Conservation (phyloP, 2,329 filamentous ascomycete genomes). For the Fusarium pininemorale region DNA sequence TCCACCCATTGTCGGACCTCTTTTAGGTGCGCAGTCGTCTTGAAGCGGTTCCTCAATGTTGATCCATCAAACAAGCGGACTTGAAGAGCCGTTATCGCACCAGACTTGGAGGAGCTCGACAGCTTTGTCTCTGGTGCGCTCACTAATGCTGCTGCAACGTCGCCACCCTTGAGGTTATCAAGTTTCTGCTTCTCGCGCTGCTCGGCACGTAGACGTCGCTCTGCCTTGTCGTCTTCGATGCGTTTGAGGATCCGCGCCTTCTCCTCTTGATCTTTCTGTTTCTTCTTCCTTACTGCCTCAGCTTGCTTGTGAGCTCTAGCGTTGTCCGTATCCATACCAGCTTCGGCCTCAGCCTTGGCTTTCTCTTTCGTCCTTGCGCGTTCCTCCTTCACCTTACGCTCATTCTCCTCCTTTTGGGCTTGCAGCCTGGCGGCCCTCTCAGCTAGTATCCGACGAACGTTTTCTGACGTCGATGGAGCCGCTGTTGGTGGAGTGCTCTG, state of each 20-base stretch:
- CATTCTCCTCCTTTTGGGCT: constrained; percentile 54
- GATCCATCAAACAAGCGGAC: constrained; percentile 86
- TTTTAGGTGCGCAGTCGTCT: constrained; percentile 68
- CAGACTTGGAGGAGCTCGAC: constrained; percentile 40
- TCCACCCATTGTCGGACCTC: constrained; percentile 85
- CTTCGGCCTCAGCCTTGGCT: constrained; percentile 53
- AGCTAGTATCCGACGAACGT: constrained; percentile 53
- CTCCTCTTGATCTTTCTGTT: constrained; percentile 73
- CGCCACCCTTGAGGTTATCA: constrained; percentile 42
- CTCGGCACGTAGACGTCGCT: constrained; percentile 67
- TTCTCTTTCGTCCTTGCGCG: constrained; percentile 58
- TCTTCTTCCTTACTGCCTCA: constrained; percentile 68
- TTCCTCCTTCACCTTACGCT: constrained; percentile 61
- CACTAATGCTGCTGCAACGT: constrained; percentile 44
- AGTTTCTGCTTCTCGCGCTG: constrained; percentile 56
- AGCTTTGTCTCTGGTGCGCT: constrained; percentile 47
- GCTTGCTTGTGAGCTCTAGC: constrained; percentile 57
- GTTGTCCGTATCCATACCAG: constrained; percentile 44
- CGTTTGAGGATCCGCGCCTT: constrained; percentile 75
- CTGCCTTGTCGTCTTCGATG: constrained; percentile 80
- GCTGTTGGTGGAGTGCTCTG: constrained; percentile 31
- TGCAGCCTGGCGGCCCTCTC: constrained; percentile 60
- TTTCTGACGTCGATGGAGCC: constrained; percentile 44
- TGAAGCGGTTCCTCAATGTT: constrained; percentile 78
- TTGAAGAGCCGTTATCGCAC: constrained; percentile 67